These are phyloP conservation scores for Cladosporium sp. DNA, from an alignment of 2,329 filamentous ascomycete species.

Conservation along the genomic window DNA sequence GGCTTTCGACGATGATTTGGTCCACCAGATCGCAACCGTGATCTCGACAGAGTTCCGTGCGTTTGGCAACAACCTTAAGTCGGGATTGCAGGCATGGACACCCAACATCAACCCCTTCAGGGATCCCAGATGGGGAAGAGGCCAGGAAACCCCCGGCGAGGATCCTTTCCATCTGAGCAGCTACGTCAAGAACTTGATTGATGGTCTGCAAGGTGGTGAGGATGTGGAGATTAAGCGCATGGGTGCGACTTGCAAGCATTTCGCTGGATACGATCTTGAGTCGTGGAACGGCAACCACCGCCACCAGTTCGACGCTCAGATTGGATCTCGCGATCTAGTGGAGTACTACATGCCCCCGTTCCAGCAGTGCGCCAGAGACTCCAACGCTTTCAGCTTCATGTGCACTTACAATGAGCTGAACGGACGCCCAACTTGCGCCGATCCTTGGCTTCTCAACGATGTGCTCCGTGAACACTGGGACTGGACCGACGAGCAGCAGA, in stretches of 20 bases:
- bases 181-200: conserved; percentile 38
- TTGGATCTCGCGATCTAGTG: conserved; percentile 61
- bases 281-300: conserved; percentile 35
- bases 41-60: conserved; percentile 63
- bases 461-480: conserved; percentile 66
- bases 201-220: conserved; percentile 37
- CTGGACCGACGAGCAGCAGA: conserved; percentile 62
- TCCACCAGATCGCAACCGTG: conserved; percentile 57
- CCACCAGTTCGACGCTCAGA: conserved; percentile 57
- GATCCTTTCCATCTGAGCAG: conserved; percentile 37
- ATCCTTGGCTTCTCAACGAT: conserved; percentile 61
- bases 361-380: conserved; percentile 50
- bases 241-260: conserved; percentile 51
- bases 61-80: conserved; percentile 61
- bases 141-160: conserved; percentile 37
- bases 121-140: conserved; percentile 28
- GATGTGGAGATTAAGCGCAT: conserved; percentile 39
- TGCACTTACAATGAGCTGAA: conserved; percentile 64
- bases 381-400: conserved; percentile 54
- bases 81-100: conserved; percentile 62
- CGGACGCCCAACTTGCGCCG: conserved; percentile 64
- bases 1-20: conserved; percentile 63
- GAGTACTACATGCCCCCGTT: conserved; percentile 70
- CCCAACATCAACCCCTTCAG: conserved; percentile 60
- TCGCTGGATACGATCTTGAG: conserved; percentile 33